These are phyloP conservation scores for Alloascoidea hylecoeti DNA, from an alignment of 805 yeast species.

Conservation along the genomic window DNA sequence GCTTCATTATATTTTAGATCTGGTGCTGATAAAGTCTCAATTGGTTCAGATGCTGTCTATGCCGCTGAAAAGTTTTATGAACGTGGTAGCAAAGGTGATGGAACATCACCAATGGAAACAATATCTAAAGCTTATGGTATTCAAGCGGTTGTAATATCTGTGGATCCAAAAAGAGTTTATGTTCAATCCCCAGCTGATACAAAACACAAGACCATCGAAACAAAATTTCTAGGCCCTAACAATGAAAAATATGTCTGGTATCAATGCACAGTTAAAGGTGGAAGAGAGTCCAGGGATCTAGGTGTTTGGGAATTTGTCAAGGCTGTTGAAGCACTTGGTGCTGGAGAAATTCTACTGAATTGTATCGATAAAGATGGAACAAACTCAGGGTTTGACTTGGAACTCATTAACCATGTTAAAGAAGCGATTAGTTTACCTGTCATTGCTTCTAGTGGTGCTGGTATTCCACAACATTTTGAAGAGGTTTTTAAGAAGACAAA, in stretches of 20 bases:
- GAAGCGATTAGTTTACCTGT: conserved; percentile 75
- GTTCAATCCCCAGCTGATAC: conserved; percentile 48
- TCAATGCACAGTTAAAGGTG: conserved; percentile 94
- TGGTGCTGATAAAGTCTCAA: conserved; percentile 96
- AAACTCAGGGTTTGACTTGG: conserved; percentile 87
- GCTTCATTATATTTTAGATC: conserved; percentile 88
- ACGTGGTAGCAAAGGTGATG: conserved; percentile 42
- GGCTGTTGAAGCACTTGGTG: conserved; percentile 89
- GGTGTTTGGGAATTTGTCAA: conserved; percentile 84
- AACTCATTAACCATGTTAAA: conserved; percentile 69
- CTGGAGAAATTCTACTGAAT: conserved; percentile 87
- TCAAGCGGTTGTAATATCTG: conserved; percentile 96
- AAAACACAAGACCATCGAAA: conserved; percentile 47
- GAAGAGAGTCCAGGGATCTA: conserved; percentile 76
- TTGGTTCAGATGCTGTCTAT: conserved; percentile 92
- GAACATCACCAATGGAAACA: conserved; percentile 83
- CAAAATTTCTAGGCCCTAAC: conserved; percentile 64
- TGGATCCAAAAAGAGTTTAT: conserved; percentile 90
- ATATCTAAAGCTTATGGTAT: conserved; percentile 86
- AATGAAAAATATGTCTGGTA: conserved; percentile 88
- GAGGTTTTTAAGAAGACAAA: conserved; percentile 74
- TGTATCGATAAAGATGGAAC: conserved; percentile 97
- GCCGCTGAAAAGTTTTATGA: conserved; percentile 78
- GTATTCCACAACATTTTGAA: conserved; percentile 78
- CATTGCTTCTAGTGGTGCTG: conserved; percentile 97